phyloP scores from a whole-genome alignment of 2,329 filamentous ascomycete genomes.

The Biscogniauxia marginata region DNA sequence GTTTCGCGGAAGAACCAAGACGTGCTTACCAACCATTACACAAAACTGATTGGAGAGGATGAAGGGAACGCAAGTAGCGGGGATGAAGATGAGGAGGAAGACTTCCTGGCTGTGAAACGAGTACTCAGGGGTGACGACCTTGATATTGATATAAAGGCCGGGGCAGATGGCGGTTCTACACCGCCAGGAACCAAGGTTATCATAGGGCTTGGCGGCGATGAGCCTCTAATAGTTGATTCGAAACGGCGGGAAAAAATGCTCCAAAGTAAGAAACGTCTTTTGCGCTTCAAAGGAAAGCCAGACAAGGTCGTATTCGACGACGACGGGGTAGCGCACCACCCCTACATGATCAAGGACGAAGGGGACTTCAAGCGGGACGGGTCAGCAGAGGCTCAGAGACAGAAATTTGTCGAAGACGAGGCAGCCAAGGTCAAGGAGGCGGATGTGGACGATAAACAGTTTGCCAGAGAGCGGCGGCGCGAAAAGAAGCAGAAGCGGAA shows the following conservation, averaged over 20 bases:
- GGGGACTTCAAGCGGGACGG: slow-evolving; percentile 75
- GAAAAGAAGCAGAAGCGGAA: slow-evolving; percentile 76
- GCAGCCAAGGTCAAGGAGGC: slow-evolving; percentile 67
- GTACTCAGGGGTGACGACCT: slow-evolving; percentile 72
- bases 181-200: slow-evolving; percentile 58
- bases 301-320: slow-evolving; percentile 90
- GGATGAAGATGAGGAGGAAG: slow-evolving; percentile 52
- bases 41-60: slow-evolving; percentile 69
- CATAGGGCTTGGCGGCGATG: slow-evolving; percentile 63
- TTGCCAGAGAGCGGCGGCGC: slow-evolving; percentile 73
- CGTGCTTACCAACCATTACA: slow-evolving; percentile 90
- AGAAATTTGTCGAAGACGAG: slow-evolving; percentile 76
- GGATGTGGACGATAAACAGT: slow-evolving; percentile 79
- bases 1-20: slow-evolving; percentile 97
- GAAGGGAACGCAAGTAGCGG: slow-evolving; percentile 38
- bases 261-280: slow-evolving; percentile 88
- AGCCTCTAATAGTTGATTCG: slow-evolving; percentile 82
- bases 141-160: slow-evolving; percentile 34
- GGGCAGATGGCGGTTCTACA: slow-evolving; percentile 21
- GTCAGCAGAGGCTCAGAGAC: slow-evolving; percentile 71
- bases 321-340: slow-evolving; percentile 77
- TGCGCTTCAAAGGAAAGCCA: slow-evolving; percentile 85
- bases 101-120: slow-evolving; percentile 88
- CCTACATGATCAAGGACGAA: slow-evolving; percentile 88
- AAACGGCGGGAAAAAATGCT: slow-evolving; percentile 95